These are phyloP conservation scores for Suillus americanus DNA, from an alignment of 768 basidiomycete species.

Conservation along the genomic window DNA sequence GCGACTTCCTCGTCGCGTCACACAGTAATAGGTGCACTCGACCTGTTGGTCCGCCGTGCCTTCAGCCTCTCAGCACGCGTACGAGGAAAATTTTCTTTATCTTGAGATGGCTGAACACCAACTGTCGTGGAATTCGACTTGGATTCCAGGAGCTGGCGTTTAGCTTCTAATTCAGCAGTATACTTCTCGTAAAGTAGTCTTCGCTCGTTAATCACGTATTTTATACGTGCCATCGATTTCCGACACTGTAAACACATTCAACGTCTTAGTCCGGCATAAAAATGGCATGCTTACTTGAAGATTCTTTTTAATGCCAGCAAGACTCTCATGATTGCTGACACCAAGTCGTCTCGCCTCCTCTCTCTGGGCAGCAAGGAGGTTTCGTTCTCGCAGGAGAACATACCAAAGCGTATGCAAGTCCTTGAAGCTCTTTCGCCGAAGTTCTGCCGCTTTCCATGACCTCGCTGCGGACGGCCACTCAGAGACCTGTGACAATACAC, in stretches of 20 bases:
- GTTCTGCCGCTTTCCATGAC: constrained; percentile 82
- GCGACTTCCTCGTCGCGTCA: neutral
- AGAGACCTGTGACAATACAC: neutral
- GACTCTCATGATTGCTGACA: constrained; percentile 29
- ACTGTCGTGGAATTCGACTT: neutral
- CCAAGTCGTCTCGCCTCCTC: constrained; percentile 73
- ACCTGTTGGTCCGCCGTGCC: constrained; percentile 2
- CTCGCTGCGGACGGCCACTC: constrained; percentile 58
- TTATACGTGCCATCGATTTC: constrained; percentile 97
- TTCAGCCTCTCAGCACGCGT: constrained; percentile 7
- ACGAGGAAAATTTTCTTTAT: constrained; percentile 5
- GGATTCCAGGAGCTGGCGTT: constrained; percentile 7
- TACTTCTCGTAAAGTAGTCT: constrained; percentile 70
- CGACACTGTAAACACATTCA: constrained; percentile 57
- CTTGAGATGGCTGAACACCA: constrained; percentile 5
- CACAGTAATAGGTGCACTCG: neutral
- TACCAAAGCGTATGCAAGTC: constrained; percentile 98
- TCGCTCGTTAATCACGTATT: constrained; percentile 88
- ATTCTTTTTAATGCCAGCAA: constrained; percentile 34
- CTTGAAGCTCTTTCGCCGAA: constrained; percentile 87
- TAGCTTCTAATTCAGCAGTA: constrained; percentile 12
- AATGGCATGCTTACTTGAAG: constrained; percentile 40
- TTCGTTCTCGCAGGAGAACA: constrained; percentile 82
- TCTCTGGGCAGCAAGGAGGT: constrained; percentile 84
- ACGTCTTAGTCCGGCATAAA: constrained; percentile 10